A percentile compares a stretch with the other conserved stretches of the same genome.
Conservation (phyloP, 257 asterid genomes). For the Misopates orontium region DNA sequence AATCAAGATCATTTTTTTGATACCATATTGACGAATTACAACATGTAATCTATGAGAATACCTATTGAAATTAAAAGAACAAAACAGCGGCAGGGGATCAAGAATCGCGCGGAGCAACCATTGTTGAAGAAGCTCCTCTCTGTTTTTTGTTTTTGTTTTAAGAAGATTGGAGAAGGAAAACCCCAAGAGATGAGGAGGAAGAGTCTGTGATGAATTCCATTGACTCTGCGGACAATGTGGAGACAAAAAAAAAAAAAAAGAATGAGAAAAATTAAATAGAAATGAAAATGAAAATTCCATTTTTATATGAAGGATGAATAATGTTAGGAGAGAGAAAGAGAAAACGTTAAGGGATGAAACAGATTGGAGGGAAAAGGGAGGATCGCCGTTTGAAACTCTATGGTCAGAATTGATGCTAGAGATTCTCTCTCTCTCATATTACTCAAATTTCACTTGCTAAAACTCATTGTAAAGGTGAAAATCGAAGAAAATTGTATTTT, state of each 20-base stretch:
- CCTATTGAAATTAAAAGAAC: slow-evolving; percentile 9
- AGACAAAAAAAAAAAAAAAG: slow-evolving; percentile 24
- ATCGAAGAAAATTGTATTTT: too few species aligned
- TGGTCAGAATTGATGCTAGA: slow-evolving; percentile 29
- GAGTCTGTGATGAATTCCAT: slow-evolving; percentile 9
- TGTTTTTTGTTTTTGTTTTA: too few species aligned
- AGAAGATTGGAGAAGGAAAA: slow-evolving; percentile 3
- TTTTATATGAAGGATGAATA: background rate
- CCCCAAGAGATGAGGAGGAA: background rate
- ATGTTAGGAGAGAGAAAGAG: slow-evolving; percentile 10
- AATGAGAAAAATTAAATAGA: slow-evolving; percentile 26
- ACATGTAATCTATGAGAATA: too few species aligned
- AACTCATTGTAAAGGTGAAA: too few species aligned
- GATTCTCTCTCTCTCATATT: slow-evolving; percentile 17
- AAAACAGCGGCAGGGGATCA: slow-evolving; percentile 14
- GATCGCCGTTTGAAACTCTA: slow-evolving; percentile 44
- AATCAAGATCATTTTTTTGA: too few species aligned
- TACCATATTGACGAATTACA: too few species aligned
- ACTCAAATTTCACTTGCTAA: too few species aligned
- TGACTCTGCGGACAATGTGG: slow-evolving; percentile 26
- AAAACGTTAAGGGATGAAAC: slow-evolving; percentile 28
- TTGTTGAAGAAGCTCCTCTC: slow-evolving; percentile 16
- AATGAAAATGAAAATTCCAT: slow-evolving; percentile 35
- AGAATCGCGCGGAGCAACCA: slow-evolving; percentile 21
- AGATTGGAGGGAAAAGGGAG: slow-evolving; percentile 32